Conservation (phyloP, 2,329 filamentous ascomycete species). For the Cercospora beticola region DNA sequence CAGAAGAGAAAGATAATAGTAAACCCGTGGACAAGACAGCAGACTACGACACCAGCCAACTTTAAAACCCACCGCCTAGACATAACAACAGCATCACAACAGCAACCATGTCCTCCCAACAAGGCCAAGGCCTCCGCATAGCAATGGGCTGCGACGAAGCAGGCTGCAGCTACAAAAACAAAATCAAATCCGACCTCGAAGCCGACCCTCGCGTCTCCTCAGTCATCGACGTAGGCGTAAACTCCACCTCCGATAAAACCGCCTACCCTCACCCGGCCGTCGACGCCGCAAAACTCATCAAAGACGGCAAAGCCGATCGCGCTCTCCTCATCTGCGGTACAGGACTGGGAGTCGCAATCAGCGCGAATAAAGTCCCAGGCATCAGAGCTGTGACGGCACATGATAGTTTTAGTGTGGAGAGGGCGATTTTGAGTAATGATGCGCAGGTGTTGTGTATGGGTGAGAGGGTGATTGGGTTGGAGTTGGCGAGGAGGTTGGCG, state of each 20-base stretch:
- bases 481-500: slow-evolving; percentile 73
- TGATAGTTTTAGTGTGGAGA: slow-evolving; percentile 80
- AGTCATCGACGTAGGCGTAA: slow-evolving; percentile 73
- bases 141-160: slow-evolving; percentile 69
- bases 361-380: slow-evolving; percentile 84
- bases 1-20: slow-evolving; percentile 29
- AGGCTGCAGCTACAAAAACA: slow-evolving; percentile 74
- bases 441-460: slow-evolving; percentile 86
- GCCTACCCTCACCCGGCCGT: slow-evolving; percentile 79
- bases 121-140: slow-evolving; percentile 46
- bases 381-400: slow-evolving; percentile 87
- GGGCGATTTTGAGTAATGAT: slow-evolving; percentile 78
- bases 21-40: slow-evolving; percentile 20
- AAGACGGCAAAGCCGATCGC: slow-evolving; percentile 67
- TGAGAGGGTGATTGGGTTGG: slow-evolving; percentile 77
- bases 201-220: slow-evolving; percentile 64
- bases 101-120: slow-evolving; percentile 25
- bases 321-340: slow-evolving; percentile 83
- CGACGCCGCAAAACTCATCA: slow-evolving; percentile 65
- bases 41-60: slow-evolving; percentile 37
- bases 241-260: slow-evolving; percentile 67
- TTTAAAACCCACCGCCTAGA: slow-evolving; percentile 20
- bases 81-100: not conserved
- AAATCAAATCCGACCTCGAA: slow-evolving; percentile 71
- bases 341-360: slow-evolving; percentile 80